These are phyloP conservation scores for Candida khao-thaluensis DNA, from an alignment of 805 yeast genomes.

Conservation along the genomic window DNA sequence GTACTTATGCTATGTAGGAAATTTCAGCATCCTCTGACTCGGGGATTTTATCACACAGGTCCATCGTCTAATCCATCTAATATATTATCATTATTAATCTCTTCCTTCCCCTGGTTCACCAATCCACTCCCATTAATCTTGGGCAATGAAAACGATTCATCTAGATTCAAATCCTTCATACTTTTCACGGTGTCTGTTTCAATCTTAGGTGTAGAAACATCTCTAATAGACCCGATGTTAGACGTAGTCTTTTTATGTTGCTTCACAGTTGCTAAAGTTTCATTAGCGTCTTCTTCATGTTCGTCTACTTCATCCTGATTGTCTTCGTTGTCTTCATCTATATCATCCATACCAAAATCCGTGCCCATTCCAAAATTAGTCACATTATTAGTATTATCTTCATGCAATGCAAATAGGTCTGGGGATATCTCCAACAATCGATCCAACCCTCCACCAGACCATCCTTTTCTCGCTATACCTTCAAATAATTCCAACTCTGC, in stretches of 20 bases:
- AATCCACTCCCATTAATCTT: conserved; percentile 24
- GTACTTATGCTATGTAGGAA: no score
- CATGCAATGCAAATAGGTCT: conserved; percentile 40
- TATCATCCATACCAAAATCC: conserved; percentile 4
- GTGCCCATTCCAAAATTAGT: neutral
- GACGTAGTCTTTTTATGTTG: neutral
- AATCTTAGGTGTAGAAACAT: conserved; percentile 3
- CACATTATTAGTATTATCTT: conserved; percentile 22
- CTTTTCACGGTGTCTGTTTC: conserved; percentile 2
- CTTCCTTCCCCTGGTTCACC: conserved; percentile 8
- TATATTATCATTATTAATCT: conserved; percentile 8
- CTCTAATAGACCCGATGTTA: conserved; percentile 5
- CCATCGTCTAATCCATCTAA: conserved; percentile 10
- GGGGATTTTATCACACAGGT: no score
- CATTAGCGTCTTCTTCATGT: conserved; percentile 1
- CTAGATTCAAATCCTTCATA: conserved; percentile 28
- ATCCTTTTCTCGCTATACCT: conserved; percentile 78
- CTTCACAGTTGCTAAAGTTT: conserved; percentile 13
- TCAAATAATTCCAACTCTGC: conserved; percentile 83
- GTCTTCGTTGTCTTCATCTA: conserved; percentile 10
- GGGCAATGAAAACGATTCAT: conserved; percentile 55
- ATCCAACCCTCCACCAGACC: conserved; percentile 87
- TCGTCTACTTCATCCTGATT: conserved; percentile 2
- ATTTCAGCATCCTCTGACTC: no score
- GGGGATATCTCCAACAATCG: conserved; percentile 61